Evolutionary conservation across 1,139 yeast species (phyloP).

Genomic region (Yamadazyma pseudoaaseri): DNA sequence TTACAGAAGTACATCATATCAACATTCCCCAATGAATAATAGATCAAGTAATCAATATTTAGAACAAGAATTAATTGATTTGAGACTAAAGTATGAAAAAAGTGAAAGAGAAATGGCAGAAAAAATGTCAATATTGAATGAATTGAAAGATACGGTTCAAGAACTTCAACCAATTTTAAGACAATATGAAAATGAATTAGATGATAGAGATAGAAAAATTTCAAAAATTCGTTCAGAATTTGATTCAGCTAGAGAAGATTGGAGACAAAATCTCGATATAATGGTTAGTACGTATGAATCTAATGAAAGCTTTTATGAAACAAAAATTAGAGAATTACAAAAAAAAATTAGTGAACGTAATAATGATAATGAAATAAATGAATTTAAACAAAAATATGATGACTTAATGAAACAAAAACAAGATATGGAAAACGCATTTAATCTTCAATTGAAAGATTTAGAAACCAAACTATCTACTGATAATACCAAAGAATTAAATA

Average conservation of each 20-base stretch:
- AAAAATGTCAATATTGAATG: slow-evolving; percentile 36
- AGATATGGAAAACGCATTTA: slow-evolving; percentile 4
- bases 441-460: slow-evolving; percentile 15
- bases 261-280: slow-evolving; percentile 56
- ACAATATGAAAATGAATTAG: slow-evolving; percentile 38
- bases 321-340: slow-evolving; percentile 19
- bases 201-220: slow-evolving; percentile 45
- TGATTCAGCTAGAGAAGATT: slow-evolving; percentile 55
- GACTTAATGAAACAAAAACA: slow-evolving; percentile 3
- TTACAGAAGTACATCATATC: slow-evolving; percentile 9
- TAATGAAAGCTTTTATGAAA: slow-evolving; percentile 34
- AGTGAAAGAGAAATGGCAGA: slow-evolving; percentile 31
- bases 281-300: slow-evolving; percentile 47
- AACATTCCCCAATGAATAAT: slow-evolving; percentile 7
- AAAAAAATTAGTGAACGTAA: slow-evolving; percentile 10
- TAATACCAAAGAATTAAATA: slow-evolving; percentile 9
- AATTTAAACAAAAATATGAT: slow-evolving; percentile 8
- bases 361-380: slow-evolving; percentile 7
- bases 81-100: slow-evolving; percentile 19
- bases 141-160: slow-evolving; percentile 41
- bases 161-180: slow-evolving; percentile 47
- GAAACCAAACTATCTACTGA: slow-evolving; percentile 16
- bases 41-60: slow-evolving; percentile 4
- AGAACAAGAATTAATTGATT: slow-evolving; percentile 17
- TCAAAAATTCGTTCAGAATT: slow-evolving; percentile 38